Conservation (phyloP, 331 rosid genomes). For the Pyracantha coccinea region DNA sequence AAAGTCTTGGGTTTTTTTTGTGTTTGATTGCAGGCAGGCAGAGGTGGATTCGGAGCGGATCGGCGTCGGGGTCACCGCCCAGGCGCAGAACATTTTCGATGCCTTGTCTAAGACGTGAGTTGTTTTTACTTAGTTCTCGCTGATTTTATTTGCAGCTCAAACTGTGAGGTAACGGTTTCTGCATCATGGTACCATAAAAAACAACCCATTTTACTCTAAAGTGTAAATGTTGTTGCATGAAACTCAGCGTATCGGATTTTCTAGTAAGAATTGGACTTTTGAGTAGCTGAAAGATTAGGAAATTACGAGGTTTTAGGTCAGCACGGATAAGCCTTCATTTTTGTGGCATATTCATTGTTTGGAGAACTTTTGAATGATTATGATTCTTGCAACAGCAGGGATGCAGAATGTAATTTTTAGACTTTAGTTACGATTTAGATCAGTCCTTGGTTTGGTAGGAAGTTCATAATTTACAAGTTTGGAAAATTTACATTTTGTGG, state of each 20-base stretch:
- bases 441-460: background rate
- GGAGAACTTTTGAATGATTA: background rate
- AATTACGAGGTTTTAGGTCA: background rate
- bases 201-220: background rate
- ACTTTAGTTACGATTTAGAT: background rate
- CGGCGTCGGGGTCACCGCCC: conserved; percentile 87
- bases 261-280: background rate
- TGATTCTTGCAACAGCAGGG: background rate
- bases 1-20: background rate
- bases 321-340: background rate
- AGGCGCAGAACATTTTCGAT: conserved; percentile 86
- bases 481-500: background rate
- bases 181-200: background rate
- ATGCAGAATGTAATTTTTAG: background rate
- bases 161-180: background rate
- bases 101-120: conserved; percentile 92
- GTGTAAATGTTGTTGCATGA: background rate
- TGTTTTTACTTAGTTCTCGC: background rate
- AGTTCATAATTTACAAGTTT: background rate
- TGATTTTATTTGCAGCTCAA: background rate
- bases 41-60: conserved; percentile 86
- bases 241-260: background rate
- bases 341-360: background rate
- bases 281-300: background rate
- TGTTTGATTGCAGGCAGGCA: conserved; percentile 57